Evolutionary conservation across 2,329 filamentous ascomycete species (phyloP), one percentile per base, ranked within the genome.

Genomic region (Aaosphaeria arxii): DNA sequence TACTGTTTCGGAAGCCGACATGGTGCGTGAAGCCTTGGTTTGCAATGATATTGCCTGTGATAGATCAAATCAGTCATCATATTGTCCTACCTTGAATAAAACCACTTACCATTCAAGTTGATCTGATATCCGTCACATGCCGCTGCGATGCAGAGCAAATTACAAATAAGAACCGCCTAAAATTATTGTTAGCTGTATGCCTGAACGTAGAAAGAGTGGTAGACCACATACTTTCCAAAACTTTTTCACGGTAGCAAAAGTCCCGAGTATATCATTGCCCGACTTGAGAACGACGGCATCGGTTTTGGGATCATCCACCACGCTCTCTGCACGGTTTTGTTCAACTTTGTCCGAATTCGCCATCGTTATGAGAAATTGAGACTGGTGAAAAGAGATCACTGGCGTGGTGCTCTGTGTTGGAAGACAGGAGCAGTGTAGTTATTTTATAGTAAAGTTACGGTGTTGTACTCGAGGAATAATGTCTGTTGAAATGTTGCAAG

Each of bases 21-120:
- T 72, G 70, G n/a, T 44, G 56, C 39, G 74, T 71, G 45, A 74
- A 74, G 1, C 72, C 72, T 40, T 70, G 67, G 49, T 74, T 74
- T 1, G 72, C 67, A n/a, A 48, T 29, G 5, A 74, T 68, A 29
- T 69, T 67, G 2, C 67, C 70, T 36, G 33, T 36, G 7, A 36
- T 36, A 36, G 43, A 71, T 72, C 1, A 73, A 11, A 31, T 9
- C 24, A 55, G 32, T 7, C n/a, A n/a, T 36, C 7, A 7, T 7
- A n/a, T n/a, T 36, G n/a, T 36, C n/a, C n/a, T 7, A n/a, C 33
- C 24, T 24, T 40, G 39, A 7, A 40, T n/a, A n/a, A n/a, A n/a
- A n/a, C n/a, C n/a, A n/a, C n/a, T n/a, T 9, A 40, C 7, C 39
- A 7, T 40, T 40, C 17, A 40, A 24, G 17, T 9, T 42, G 39